Percentiles rank a stretch among this genome's conserved stretches.
Conservation (phyloP, 192 early-diverging fungal species). For the Hyaloraphidium curvatum region DNA sequence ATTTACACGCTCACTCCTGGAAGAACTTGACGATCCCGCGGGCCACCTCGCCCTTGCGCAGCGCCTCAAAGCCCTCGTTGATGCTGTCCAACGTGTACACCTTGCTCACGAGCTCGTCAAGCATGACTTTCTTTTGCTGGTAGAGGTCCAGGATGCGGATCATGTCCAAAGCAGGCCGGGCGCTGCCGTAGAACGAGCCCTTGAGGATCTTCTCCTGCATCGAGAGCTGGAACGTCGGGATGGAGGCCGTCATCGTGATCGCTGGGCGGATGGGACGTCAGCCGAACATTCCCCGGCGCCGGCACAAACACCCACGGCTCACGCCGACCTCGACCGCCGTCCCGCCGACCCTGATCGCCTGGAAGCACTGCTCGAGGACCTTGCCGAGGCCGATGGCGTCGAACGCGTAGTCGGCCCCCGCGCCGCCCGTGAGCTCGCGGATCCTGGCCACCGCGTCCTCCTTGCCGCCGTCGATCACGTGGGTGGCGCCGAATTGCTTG, state of each 20-base stretch:
- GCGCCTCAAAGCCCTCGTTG: slow-evolving; percentile 1
- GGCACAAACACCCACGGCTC: neutral
- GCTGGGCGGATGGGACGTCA: too few relatives aligned
- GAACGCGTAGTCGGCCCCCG: neutral
- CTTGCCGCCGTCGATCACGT: slow-evolving; percentile 55
- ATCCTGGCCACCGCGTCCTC: neutral
- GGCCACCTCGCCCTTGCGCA: neutral
- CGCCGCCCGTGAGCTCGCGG: neutral
- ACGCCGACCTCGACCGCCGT: neutral
- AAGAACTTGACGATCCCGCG: neutral
- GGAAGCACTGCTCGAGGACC: neutral
- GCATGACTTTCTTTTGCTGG: slow-evolving; percentile 1
- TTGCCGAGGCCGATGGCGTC: neutral
- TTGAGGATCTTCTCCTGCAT: too few relatives aligned
- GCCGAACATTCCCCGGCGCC: too few relatives aligned
- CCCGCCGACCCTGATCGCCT: neutral
- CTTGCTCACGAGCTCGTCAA: slow-evolving; percentile 1
- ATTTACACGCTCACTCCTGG: too few relatives aligned
- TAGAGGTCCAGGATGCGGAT: neutral
- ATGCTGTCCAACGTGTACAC: neutral
- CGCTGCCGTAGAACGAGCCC: too few relatives aligned
- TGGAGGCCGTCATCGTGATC: too few relatives aligned
- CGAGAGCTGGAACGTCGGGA: too few relatives aligned
- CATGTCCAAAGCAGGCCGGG: neutral
- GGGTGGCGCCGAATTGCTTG: slow-evolving; percentile 64